Evolutionary conservation across 169 alveolate genomes (phyloP).

Genomic region (Plasmodium sp.): DNA sequence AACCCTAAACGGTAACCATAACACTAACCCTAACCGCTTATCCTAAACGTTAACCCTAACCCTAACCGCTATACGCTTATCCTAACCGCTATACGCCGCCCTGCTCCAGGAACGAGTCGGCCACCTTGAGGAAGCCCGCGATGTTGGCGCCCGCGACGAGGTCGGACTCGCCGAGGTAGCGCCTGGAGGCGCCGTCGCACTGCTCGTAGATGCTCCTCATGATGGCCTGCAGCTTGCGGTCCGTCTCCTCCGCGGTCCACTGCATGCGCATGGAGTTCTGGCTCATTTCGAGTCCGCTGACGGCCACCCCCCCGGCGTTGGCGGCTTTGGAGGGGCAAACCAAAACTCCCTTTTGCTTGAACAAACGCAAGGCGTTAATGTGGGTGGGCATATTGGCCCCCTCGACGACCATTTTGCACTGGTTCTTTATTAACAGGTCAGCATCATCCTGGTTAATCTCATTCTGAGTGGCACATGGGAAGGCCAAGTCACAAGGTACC

Average conservation of each 20-base stretch:
- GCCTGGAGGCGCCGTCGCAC: constrained; percentile 79
- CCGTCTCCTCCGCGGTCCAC: constrained; percentile 88
- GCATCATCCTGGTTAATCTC: constrained; percentile 87
- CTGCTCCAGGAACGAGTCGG: constrained; percentile 87
- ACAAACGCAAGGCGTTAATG: constrained; percentile 81
- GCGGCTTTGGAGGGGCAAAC: constrained; percentile 92
- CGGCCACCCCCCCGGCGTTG: constrained; percentile 93
- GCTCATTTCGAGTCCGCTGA: constrained; percentile 90
- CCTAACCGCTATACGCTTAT: not conserved
- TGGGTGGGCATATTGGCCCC: constrained; percentile 92
- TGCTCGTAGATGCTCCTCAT: constrained; percentile 83
- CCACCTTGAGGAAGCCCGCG: constrained; percentile 90
- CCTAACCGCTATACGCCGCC: constrained; percentile 40
- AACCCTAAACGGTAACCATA: not conserved
- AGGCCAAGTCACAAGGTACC: constrained; percentile 82
- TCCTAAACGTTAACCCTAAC: not conserved
- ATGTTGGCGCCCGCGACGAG: constrained; percentile 90
- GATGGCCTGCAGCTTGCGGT: constrained; percentile 78
- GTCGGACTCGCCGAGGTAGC: constrained; percentile 79
- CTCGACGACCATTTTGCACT: constrained; percentile 83
- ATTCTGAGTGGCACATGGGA: constrained; percentile 91
- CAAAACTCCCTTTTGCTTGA: constrained; percentile 77
- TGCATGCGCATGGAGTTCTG: constrained; percentile 86
- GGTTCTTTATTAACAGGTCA: constrained; percentile 77
- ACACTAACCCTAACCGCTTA: no score